Conservation (phyloP, 2,329 filamentous ascomycete species). For the Cercospora sp. region DNA sequence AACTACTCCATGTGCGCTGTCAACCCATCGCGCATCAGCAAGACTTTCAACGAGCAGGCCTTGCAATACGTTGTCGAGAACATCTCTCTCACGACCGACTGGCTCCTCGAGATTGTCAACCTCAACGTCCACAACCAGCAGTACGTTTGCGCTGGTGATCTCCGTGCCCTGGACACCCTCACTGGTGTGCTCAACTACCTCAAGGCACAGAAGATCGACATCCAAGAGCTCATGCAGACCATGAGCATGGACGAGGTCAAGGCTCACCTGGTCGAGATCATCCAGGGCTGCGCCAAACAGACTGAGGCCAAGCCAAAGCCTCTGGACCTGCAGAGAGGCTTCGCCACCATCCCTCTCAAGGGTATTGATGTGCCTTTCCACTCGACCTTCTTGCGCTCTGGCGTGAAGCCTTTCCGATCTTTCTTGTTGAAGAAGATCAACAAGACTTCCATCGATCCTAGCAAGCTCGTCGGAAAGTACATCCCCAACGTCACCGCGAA, state of each 20-base stretch:
- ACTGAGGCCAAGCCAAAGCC: constrained; percentile 87
- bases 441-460: constrained; percentile 96
- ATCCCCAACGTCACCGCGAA: constrained; percentile 97
- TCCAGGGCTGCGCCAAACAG: constrained; percentile 80
- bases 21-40: constrained; percentile 96
- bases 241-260: constrained; percentile 89
- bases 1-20: constrained; percentile 99
- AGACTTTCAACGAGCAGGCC: constrained; percentile 97
- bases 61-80: constrained; percentile 96
- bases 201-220: constrained; percentile 96
- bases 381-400: constrained; percentile 94
- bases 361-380: constrained; percentile 99
- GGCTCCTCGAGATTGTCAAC: constrained; percentile 99
- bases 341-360: constrained; percentile 92
- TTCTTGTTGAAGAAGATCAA: constrained; percentile 99
- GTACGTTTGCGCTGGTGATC: constrained; percentile 67
- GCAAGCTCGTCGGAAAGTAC: constrained; percentile 96
- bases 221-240: constrained; percentile 85
- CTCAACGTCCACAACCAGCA: constrained; percentile 75
- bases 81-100: constrained; percentile 88
- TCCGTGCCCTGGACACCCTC: constrained; percentile 64
- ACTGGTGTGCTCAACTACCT: constrained; percentile 89
- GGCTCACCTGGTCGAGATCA: constrained; percentile 84
- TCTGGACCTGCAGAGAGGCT: constrained; percentile 87
- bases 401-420: constrained; percentile 97